Evolutionary conservation across 257 asterid genomes (phyloP), one percentile per base, ranked within the genome.

Genomic region (Solanum megistacrolobum): DNA sequence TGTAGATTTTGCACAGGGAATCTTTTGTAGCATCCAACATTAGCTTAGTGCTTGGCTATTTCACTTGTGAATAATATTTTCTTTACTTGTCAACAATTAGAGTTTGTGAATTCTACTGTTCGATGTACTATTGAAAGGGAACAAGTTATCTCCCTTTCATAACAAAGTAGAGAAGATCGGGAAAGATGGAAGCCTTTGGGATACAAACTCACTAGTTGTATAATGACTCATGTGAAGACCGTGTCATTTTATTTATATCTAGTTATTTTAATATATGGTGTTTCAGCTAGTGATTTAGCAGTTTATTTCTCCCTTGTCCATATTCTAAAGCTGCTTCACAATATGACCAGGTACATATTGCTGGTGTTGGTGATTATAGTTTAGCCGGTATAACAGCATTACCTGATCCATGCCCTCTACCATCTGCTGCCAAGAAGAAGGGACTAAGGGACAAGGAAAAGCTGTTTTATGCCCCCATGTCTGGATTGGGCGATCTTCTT

Each of bases 381-480:
- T 89, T 95, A 91, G 93, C 94, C 74, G 96, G 97, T 85, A 35
- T 94, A 85, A 89, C 98, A 4, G 92, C 93, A 12, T 88, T 96
- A 88, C 92, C 97, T 71, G 99, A 97, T 93, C 99, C 99, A 27
- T 97, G 99, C 89, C 99, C 99, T 89, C 92, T 97, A 86, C 99
- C 99, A 66, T 94, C 98, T 84, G 98, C 93, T 89, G 99, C 98
- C 91, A 97, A 96, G 92, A 97, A 96, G 94, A 97, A 97, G 91
- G 98, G 99, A 83, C 84, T 97, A 71, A 97, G 99, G 87, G 99
- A 97, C 94, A 97, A 96, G 89, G 99, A 97, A 88, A 97, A 95
- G 91, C 92, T 97, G 58, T 96, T 97, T 90, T 97, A 97, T 94
- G 99, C 99, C 31, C 99, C 99, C 43, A 93, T 97, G 99, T 97